Evolutionary conservation across 805 yeast genomes (phyloP).

Genomic region (Ogataea trehalophila): DNA sequence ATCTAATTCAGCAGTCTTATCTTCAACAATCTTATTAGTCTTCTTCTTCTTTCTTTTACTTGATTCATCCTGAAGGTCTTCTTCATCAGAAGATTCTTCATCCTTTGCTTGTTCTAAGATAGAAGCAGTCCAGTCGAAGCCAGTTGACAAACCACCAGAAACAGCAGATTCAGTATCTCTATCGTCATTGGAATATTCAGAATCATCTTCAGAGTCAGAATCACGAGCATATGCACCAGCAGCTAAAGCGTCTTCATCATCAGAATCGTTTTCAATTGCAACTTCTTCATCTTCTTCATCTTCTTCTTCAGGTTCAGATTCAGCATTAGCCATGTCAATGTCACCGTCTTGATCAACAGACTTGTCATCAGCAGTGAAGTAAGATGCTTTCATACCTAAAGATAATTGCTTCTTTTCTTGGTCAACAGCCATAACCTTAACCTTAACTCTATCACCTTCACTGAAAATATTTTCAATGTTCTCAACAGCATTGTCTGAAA

Average conservation of each 20-base stretch:
- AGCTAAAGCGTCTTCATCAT: conserved; percentile 22
- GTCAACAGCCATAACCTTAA: conserved; percentile 64
- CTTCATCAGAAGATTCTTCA: conserved; percentile 47
- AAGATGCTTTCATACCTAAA: conserved; percentile 92
- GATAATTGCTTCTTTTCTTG: conserved; percentile 67
- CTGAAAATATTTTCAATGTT: conserved; percentile 66
- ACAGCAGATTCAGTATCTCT: conserved; percentile 24
- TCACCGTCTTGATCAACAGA: conserved; percentile 26
- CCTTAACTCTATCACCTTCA: conserved; percentile 88
- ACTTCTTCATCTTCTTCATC: conserved; percentile 27
- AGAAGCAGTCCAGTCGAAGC: conserved; percentile 95
- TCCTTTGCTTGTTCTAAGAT: conserved; percentile 76
- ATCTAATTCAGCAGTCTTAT: conserved; percentile 78
- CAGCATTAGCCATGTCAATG: conserved; percentile 23
- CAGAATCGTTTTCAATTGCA: conserved; percentile 4
- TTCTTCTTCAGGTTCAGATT: conserved; percentile 29
- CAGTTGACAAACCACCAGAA: conserved; percentile 66
- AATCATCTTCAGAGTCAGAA: conserved; percentile 16
- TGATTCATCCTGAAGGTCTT: conserved; percentile 42
- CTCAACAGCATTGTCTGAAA: conserved; percentile 61
- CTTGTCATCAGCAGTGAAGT: conserved; percentile 41
- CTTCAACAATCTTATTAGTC: conserved; percentile 47
- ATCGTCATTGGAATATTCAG: conserved; percentile 20
- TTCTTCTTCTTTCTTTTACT: conserved; percentile 39
- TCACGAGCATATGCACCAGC: conserved; percentile 31